Base-by-base conservation (phyloP, 495 filamentous ascomycete species). In the Penicillium taxi region DNA sequence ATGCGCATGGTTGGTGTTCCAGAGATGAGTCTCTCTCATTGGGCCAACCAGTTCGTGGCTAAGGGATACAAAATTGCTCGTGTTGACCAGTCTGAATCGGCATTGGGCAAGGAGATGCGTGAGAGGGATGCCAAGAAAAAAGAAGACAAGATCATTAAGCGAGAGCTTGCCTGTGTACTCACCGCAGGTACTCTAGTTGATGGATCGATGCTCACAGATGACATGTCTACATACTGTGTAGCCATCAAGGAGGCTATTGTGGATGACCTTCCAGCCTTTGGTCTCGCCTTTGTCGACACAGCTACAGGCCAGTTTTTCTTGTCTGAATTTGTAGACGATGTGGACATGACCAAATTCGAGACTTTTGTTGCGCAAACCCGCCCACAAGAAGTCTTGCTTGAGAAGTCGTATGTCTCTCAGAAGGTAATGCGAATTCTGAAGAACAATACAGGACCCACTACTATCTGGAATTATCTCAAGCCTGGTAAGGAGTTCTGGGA, bases 1-100 rank as follows among this genome's bases (percentile, higher is more conserved):
- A 99, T 99, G 93, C 85, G 90, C 30, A 94, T 94, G 86, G 88
- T 93, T 12, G 88, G 87, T 39, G 89, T 94, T 1, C 89, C 89
- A 1, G 89, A 96, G 58, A 82, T 83, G 59, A 89, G 85, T 28
- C 66, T 96, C 23, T 77, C 90, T 56, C 77, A 87, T 56, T 94
- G 93, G 93, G 81, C 87, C 39, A 87, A 91, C 59, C 84, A 96
- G 47, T 93, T 95, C 52, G 82, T 96, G 21, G 83, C 86, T 48
- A 90, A 95, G 62, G 85, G 90, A 14, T 94, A 72, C 69, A 99
- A 99, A 65, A 89, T 99, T 40, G 93, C 93, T 5, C 74, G 89
- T 14, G 93, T 99, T 19, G 91, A 96, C 59, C 93, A 99, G 61
- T 81, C 82, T 59, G 93, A 99, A 63, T 89, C 86, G 12, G 91